Evolutionary conservation across 768 basidiomycete genomes (phyloP), one percentile per base, ranked within the genome.

Genomic region (Favolaschia claudopus): DNA sequence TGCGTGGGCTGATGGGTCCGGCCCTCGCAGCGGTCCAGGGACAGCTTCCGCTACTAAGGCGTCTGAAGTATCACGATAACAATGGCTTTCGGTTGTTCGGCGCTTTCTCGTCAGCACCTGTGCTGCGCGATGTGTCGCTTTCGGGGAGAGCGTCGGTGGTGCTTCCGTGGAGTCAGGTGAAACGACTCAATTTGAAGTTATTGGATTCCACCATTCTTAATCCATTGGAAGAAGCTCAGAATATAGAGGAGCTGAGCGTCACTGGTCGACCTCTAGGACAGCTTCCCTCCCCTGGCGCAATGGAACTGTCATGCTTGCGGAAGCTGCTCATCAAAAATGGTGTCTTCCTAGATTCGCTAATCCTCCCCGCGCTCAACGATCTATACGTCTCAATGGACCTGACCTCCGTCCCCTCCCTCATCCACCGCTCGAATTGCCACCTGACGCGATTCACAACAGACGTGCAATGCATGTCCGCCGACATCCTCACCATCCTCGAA

Each of bases 321-420:
- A 55, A 32, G 10, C 53, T 55, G 4, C 43, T 45, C 12, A 45
- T 55, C 25, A 55, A 55, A 22, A 44, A 55, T 15, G 53, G 53
- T 6, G 42, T n/a, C 1, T 45, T 55, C 34, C 43, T 55, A 12
- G 25, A 28, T 4, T 38, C 20, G 2, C 43, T 55, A 7, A 6
- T 29, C 12, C 43, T 55, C n/a, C 53, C 53, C 27, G 53, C 33
- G 43, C 42, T 55, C 15, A 44, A 55, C 20, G 53, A 55, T 20
- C 6, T 45, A 27, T 55, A 55, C 43, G 33, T 55, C 43, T 36
- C 42, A 42, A 37, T 55, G 42, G 53, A 55, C n/a, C n/a, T 55
- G 43, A 44, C 53, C 17, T 5, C 33, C n/a, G 34, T 55, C 12
- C 53, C 53, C 10, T 12, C 53, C 33, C 33, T 55, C 42, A 29